These are phyloP conservation scores for Solanum hybrid DNA, from an alignment of 305 asterid species.

Conservation along the genomic window DNA sequence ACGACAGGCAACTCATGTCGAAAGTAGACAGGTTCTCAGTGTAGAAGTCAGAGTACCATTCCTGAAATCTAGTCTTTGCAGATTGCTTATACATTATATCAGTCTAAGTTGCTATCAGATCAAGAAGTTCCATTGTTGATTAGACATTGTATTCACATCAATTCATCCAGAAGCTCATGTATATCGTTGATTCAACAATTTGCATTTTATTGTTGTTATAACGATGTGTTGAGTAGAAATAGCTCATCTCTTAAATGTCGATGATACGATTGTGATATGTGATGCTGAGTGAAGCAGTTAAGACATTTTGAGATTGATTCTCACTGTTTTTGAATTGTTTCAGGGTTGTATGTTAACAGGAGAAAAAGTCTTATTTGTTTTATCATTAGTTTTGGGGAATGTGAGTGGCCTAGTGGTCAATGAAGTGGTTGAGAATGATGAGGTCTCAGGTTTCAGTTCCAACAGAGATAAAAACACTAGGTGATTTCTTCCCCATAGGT, in stretches of 20 bases:
- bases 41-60: background rate
- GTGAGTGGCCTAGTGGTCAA: background rate
- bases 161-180: background rate
- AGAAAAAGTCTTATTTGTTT: background rate
- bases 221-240: background rate
- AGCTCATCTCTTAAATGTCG: background rate
- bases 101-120: background rate
- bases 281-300: background rate
- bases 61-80: background rate
- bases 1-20: background rate
- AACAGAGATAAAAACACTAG: background rate
- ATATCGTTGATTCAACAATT: background rate
- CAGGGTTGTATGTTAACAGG: background rate
- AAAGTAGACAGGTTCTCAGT: background rate
- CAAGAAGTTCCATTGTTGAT: background rate
- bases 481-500: background rate
- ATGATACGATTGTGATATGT: background rate
- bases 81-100: background rate
- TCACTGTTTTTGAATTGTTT: background rate
- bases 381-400: background rate
- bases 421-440: background rate
- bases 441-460: background rate
- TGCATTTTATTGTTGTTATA: background rate
- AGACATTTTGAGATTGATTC: background rate
- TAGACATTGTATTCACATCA: background rate